Evolutionary conservation across 257 asterid species (phyloP), one percentile per base, ranked within the genome.

Genomic region (Plantago major): DNA sequence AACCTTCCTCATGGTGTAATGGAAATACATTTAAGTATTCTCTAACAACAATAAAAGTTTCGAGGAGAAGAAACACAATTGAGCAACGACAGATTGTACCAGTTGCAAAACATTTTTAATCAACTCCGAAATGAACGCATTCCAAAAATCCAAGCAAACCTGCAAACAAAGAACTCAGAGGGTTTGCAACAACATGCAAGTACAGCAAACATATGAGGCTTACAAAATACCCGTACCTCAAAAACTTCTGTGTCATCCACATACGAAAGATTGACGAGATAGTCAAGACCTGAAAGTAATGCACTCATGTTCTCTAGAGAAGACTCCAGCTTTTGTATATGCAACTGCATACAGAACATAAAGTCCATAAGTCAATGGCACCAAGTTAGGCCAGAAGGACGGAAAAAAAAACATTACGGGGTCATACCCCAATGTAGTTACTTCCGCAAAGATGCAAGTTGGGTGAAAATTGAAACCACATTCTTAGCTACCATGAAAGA

Each of bases 61-160:
- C 59, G 30, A 37, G 2, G 17, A 58, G 63, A 64, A 45, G 19
- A 49, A 61, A 64, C 22, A 3, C 60, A 17, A 52, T 46, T 58
- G 40, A 30, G 40, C 42, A 22, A 22, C 26, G 26, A 22, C 42
- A 18, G 44, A 57, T 12, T 19, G 45, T 67, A 89, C 99, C n/a
- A n/a, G n/a, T n/a, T n/a, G n/a, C n/a, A n/a, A n/a, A n/a, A n/a
- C n/a, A n/a, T n/a, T n/a, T n/a, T n/a, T n/a, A n/a, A n/a, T n/a
- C n/a, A 93, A 83, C 78, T 87, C 99, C 72, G 71, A 73, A 63
- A 93, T 95, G 56, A 89, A 64, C 60, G 90, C 78, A 76, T 93
- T 93, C 99, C 99, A 93, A 72, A 85, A 93, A 71, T 93, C 99
- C 80, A 93, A 83, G 74, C 99, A 93, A 58, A 93, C 99, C 99